phyloP scores from a whole-genome alignment of 2,329 filamentous ascomycete genomes.

The Shiraia bambusicola region DNA sequence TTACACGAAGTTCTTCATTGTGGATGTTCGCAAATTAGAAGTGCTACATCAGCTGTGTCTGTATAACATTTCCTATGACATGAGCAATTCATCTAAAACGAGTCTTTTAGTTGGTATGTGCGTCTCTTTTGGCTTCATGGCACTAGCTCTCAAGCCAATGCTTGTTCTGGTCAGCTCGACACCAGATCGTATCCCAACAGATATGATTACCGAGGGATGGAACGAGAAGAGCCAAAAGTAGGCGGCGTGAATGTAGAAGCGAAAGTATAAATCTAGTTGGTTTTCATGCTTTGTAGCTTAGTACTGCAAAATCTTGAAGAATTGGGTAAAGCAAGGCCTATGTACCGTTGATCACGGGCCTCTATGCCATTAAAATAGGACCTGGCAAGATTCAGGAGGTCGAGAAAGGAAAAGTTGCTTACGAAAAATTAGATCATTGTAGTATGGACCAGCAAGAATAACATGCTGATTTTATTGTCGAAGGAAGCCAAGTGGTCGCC shows the following conservation, averaged over 20 bases:
- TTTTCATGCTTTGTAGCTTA: no score
- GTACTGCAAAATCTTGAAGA: no score
- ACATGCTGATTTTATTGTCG: no score
- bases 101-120: conserved; percentile 32
- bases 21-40: conserved; percentile 59
- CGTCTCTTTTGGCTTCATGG: conserved; percentile 38
- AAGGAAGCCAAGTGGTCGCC: no score
- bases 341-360: no score
- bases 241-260: conserved; percentile 11
- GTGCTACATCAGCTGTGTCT: conserved; percentile 63
- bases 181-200: conserved; percentile 36
- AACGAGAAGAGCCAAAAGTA: conserved; percentile 19
- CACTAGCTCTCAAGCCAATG: conserved; percentile 34
- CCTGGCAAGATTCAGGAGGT: no score
- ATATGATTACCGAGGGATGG: conserved; percentile 31
- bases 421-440: no score
- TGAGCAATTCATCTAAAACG: conserved; percentile 35
- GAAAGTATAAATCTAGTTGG: conserved; percentile 17
- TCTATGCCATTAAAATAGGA: no score
- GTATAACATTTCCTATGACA: conserved; percentile 54
- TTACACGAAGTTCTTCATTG: conserved; percentile 51
- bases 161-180: conserved; percentile 34
- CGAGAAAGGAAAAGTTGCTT: no score
- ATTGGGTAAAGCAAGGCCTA: no score
- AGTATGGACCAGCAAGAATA: no score